Conservation (phyloP, 177 flowering plant genomes). For the Tripterygium wilfordii region DNA sequence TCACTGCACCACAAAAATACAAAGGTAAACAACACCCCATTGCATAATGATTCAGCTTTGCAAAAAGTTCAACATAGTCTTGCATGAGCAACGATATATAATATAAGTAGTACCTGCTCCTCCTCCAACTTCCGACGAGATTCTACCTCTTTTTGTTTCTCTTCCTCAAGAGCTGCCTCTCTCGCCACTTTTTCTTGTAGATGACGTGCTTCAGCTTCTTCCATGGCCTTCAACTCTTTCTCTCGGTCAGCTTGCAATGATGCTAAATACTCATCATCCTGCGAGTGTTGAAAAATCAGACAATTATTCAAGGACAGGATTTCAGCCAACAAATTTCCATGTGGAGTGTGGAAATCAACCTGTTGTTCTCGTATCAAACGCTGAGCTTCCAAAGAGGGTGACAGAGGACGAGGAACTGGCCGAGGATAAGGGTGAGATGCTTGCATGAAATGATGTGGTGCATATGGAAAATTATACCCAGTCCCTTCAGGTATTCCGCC, state of each 20-base stretch:
- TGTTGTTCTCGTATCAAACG: constrained; percentile 75
- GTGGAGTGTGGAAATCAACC: constrained; percentile 32
- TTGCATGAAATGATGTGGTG: constrained; percentile 38
- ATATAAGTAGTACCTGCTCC: constrained; percentile 55
- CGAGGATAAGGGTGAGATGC: constrained; percentile 23
- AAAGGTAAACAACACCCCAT: too few species aligned
- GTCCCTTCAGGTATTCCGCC: constrained; percentile 79
- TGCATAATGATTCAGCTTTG: too few species aligned
- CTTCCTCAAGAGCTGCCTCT: constrained; percentile 68
- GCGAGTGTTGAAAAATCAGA: too few species aligned
- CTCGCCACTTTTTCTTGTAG: constrained; percentile 50
- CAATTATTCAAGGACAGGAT: too few species aligned
- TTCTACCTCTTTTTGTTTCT: constrained; percentile 63
- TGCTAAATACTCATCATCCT: constrained; percentile 97
- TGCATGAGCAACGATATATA: too few species aligned
- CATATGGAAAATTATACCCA: constrained; percentile 39
- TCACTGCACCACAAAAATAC: too few species aligned
- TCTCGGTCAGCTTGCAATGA: constrained; percentile 90
- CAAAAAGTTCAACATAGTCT: too few species aligned
- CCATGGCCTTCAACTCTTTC: constrained; percentile 71
- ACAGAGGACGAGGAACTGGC: constrained; percentile 53
- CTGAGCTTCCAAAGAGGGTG: constrained; percentile 55
- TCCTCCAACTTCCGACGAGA: constrained; percentile 58
- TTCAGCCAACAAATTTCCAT: too few species aligned
- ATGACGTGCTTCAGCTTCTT: constrained; percentile 64